phyloP scores from a whole-genome alignment of 371 early-diverging fungal genomes.

The Mortierella sp. region DNA sequence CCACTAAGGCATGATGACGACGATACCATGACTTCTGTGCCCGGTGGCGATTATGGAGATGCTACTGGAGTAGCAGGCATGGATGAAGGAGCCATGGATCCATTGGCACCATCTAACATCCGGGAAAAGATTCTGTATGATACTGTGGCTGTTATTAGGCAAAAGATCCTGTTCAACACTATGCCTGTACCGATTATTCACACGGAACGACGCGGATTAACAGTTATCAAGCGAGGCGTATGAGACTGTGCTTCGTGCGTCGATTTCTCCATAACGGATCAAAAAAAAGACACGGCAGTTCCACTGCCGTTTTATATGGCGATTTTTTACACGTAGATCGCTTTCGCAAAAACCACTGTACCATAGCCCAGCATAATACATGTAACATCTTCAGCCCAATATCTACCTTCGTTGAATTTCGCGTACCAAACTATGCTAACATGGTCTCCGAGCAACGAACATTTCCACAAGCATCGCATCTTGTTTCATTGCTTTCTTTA shows the following conservation, averaged over 20 bases:
- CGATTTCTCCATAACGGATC: not conserved
- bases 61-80: not conserved
- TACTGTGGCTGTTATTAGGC: slow-evolving; percentile 47
- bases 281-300: too few species aligned
- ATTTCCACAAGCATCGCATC: too few species aligned
- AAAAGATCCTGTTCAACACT: slow-evolving; percentile 50
- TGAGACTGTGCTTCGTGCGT: not conserved
- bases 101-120: slow-evolving; percentile 23
- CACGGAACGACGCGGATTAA: slow-evolving; percentile 45
- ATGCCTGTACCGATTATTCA: slow-evolving; percentile 54
- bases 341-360: too few species aligned
- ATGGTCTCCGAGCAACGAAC: too few species aligned
- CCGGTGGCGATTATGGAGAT: not conserved
- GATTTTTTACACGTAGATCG: too few species aligned
- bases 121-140: slow-evolving; percentile 22
- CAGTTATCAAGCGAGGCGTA: slow-evolving; percentile 44
- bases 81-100: not conserved
- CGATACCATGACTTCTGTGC: slow-evolving; percentile 29
- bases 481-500: too few species aligned
- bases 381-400: too few species aligned
- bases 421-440: too few species aligned
- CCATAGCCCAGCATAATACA: too few species aligned
- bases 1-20: slow-evolving; percentile 23
- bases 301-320: too few species aligned
- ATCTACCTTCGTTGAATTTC: too few species aligned